Evolutionary conservation across 495 filamentous ascomycete genomes (phyloP).

Genomic region (Hypoxylon fuscum): DNA sequence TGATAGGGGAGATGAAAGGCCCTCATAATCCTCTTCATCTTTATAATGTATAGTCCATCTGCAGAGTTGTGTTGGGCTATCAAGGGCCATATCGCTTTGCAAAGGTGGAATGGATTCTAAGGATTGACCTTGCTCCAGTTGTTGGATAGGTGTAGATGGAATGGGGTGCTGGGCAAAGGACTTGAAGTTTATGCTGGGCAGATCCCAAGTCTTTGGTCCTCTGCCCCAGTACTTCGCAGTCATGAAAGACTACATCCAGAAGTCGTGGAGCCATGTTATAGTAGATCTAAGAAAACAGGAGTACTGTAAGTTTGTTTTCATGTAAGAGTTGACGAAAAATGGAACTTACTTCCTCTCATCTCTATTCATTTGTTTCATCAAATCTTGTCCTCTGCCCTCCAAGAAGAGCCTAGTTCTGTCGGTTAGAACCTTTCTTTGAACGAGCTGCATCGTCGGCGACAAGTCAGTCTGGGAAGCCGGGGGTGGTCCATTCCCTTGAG

Average conservation of each 20-base stretch:
- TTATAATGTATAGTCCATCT: constrained; percentile 17
- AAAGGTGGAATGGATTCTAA: background rate
- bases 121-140: background rate
- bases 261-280: constrained; percentile 49
- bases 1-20: background rate
- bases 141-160: background rate
- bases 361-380: constrained; percentile 38
- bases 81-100: background rate
- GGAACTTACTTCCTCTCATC: constrained; percentile 40
- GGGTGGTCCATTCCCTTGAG: background rate
- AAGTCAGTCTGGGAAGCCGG: background rate
- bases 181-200: constrained; percentile 21
- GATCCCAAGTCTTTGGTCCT: constrained; percentile 50
- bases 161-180: background rate
- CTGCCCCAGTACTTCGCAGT: constrained; percentile 55
- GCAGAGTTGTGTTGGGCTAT: constrained; percentile 13
- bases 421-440: constrained; percentile 39
- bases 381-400: constrained; percentile 41
- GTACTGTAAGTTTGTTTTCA: constrained; percentile 1
- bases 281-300: constrained; percentile 36
- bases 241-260: constrained; percentile 54
- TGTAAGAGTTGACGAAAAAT: background rate
- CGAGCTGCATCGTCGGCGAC: constrained; percentile 40
- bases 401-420: constrained; percentile 47
- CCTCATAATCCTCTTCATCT: background rate